Conservation (phyloP, 1,284 basidiomycete genomes). For the Puccinia hordei region DNA sequence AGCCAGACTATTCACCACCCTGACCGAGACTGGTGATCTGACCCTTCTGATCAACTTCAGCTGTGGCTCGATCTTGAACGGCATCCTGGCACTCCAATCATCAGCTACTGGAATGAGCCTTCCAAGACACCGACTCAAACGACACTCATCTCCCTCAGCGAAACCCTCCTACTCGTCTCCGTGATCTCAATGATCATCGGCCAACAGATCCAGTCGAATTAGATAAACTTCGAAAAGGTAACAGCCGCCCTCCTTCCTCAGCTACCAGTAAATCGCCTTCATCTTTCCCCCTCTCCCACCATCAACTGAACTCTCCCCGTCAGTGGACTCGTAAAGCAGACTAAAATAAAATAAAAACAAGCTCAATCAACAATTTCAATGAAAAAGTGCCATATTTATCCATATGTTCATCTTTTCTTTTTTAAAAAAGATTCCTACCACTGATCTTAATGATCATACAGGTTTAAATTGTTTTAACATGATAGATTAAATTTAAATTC, state of each 20-base stretch:
- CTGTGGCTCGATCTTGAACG: constrained; percentile 75
- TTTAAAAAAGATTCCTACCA: background rate
- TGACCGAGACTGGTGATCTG: constrained; percentile 77
- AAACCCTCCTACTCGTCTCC: constrained; percentile 24
- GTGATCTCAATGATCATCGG: background rate
- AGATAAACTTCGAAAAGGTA: background rate
- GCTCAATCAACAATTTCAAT: too few relatives aligned
- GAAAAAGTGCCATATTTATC: constrained; percentile 5
- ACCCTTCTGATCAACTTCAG: constrained; percentile 78
- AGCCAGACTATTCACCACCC: constrained; percentile 84
- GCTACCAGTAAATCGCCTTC: background rate
- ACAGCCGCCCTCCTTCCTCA: background rate
- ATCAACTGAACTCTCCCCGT: constrained; percentile 36
- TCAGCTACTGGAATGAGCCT: constrained; percentile 62
- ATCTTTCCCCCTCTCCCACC: background rate
- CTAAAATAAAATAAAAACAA: too few relatives aligned
- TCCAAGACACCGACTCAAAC: background rate
- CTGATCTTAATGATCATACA: too few relatives aligned
- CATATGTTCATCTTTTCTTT: background rate
- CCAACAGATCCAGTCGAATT: background rate
- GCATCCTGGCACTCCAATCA: constrained; percentile 77
- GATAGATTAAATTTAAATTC: background rate
- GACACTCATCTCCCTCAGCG: constrained; percentile 24
- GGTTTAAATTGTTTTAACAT: background rate
- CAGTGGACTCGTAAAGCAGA: constrained; percentile 46